Percentiles rank a stretch among this genome's conserved stretches.
Evolutionary conservation across 2,329 filamentous ascomycete species (phyloP).

Genomic region (Grosmannia penicillata): DNA sequence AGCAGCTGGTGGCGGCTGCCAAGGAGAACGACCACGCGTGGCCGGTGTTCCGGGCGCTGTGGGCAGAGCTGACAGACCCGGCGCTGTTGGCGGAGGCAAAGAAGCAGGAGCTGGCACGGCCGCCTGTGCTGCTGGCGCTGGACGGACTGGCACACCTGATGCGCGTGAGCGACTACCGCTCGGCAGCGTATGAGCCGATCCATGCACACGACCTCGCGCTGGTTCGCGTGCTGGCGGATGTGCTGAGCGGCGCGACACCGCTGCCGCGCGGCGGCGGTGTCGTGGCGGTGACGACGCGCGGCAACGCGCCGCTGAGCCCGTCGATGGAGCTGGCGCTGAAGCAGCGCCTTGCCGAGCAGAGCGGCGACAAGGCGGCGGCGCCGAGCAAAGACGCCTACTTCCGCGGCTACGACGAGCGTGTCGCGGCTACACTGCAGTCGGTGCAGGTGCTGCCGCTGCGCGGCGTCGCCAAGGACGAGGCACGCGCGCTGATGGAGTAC

Average conservation of each 20-base stretch:
- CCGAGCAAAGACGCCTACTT: conserved; percentile 34
- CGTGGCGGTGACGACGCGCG: conserved; percentile 58
- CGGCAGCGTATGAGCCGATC: conserved; percentile 54
- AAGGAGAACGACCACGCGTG: conserved; percentile 66
- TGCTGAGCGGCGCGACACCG: conserved; percentile 44
- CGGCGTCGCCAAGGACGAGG: conserved; percentile 60
- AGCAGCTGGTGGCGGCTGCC: conserved; percentile 53
- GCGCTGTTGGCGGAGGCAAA: no score
- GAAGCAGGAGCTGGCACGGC: conserved; percentile 12
- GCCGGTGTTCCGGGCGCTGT: conserved; percentile 67
- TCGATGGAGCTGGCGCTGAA: conserved; percentile 55
- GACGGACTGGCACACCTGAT: conserved; percentile 77
- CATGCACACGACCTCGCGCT: conserved; percentile 77
- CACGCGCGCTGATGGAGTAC: conserved; percentile 75
- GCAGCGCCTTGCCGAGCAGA: conserved; percentile 32
- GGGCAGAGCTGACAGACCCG: conserved; percentile 55
- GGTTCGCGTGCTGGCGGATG: conserved; percentile 58
- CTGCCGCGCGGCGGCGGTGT: conserved; percentile 65
- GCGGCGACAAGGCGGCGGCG: no score
- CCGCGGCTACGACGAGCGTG: conserved; percentile 40
- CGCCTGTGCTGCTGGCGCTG: conserved; percentile 55
- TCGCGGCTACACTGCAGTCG: conserved; percentile 35
- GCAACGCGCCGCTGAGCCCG: conserved; percentile 49
- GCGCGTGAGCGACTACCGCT: conserved; percentile 61
- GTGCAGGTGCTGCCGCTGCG: conserved; percentile 41